phyloP scores from a whole-genome alignment of 2,329 filamentous ascomycete species.

The Alternaria brassicicola region DNA sequence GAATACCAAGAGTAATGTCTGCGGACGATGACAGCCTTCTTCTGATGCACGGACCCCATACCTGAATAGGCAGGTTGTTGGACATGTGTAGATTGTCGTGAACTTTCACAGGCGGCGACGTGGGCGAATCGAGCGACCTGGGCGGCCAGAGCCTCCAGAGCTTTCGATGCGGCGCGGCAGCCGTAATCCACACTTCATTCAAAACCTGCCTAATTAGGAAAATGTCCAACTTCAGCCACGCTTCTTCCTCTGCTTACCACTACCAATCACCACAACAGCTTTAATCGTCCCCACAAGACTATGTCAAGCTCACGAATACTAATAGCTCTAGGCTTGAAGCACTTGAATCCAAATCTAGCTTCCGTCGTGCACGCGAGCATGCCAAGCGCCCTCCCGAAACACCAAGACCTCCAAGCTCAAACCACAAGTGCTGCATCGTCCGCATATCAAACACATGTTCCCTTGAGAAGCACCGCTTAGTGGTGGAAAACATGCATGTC shows the following conservation, averaged over 20 bases:
- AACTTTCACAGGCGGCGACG: no score
- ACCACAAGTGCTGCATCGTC: constrained; percentile 32
- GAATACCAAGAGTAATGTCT: no score
- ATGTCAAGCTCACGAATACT: no score
- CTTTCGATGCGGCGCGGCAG: background rate
- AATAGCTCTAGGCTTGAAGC: background rate
- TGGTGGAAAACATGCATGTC: constrained; percentile 8
- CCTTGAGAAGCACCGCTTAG: background rate
- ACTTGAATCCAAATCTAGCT: no score
- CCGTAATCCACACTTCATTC: background rate
- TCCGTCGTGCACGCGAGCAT: background rate
- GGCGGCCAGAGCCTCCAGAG: background rate
- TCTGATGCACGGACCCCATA: background rate
- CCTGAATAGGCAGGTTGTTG: no score
- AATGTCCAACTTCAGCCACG: background rate
- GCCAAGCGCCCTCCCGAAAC: constrained; percentile 38
- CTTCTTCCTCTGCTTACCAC: background rate
- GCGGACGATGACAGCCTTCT: background rate
- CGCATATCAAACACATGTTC: constrained; percentile 33
- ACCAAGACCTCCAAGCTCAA: constrained; percentile 24
- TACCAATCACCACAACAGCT: background rate
- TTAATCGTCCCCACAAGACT: background rate
- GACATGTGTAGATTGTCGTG: no score
- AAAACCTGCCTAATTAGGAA: background rate
- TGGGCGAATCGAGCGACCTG: no score